These are phyloP conservation scores for Mortierella sp. DNA, from an alignment of 371 early-diverging fungal species.

Conservation along the genomic window DNA sequence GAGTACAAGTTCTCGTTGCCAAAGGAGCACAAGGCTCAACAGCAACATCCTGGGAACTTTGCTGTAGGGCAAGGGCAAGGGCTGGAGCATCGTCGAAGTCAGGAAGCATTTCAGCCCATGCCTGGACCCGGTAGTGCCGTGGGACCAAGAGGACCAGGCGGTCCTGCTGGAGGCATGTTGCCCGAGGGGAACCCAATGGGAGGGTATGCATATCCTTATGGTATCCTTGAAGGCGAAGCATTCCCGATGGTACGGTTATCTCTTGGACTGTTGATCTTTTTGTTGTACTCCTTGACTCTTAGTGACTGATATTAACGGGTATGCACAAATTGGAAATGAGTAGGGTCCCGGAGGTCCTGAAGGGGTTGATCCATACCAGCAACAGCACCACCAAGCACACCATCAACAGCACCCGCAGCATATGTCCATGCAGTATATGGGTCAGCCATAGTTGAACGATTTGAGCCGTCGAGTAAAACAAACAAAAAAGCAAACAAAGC, in stretches of 20 bases:
- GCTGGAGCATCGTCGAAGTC: constrained; percentile 36
- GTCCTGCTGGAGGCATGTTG: constrained; percentile 4
- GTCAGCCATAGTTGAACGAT: not conserved
- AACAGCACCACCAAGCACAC: constrained; percentile 3
- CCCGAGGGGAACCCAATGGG: constrained; percentile 9
- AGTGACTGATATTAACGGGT: not conserved
- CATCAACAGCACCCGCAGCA: constrained; percentile 15
- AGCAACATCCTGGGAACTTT: constrained; percentile 8
- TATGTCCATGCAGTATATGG: constrained; percentile 11
- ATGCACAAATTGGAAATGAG: not conserved
- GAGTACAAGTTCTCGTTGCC: constrained; percentile 58
- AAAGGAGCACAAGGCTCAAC: constrained; percentile 24
- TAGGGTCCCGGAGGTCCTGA: not conserved
- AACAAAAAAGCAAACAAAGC: no score
- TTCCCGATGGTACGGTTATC: constrained; percentile 30
- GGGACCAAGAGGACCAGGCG: constrained; percentile 21
- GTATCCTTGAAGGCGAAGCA: constrained; percentile 18
- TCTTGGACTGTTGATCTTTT: not conserved
- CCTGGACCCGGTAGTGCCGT: constrained; percentile 25
- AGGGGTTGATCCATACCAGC: constrained; percentile 12
- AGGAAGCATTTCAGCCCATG: constrained; percentile 36
- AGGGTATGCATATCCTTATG: constrained; percentile 32
- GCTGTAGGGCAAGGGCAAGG: constrained; percentile 5
- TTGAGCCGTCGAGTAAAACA: no score
- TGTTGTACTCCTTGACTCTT: no score